Evolutionary conservation across 805 yeast species (phyloP).

Genomic region (Grigorovia jiainica): DNA sequence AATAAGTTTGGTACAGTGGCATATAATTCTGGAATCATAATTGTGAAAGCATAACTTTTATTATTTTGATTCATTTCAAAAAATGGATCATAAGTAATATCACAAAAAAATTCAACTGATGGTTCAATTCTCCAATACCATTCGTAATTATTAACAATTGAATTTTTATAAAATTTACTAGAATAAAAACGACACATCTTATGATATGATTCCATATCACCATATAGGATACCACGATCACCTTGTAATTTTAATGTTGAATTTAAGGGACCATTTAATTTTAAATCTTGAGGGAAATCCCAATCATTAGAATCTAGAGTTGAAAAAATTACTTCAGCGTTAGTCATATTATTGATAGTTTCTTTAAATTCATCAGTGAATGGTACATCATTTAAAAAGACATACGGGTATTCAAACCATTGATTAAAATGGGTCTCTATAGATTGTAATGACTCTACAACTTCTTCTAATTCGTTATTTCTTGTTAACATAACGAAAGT

Average conservation of each 20-base stretch:
- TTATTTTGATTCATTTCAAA: conserved; percentile 57
- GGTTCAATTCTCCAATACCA: conserved; percentile 99
- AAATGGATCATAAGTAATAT: conserved; percentile 86
- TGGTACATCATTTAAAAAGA: conserved; percentile 73
- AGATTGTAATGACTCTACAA: conserved; percentile 57
- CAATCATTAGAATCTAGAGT: conserved; percentile 48
- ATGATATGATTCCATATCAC: conserved; percentile 73
- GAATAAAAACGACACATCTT: conserved; percentile 93
- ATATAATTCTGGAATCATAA: conserved; percentile 65
- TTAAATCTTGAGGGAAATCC: conserved; percentile 45
- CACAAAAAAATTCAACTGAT: conserved; percentile 81
- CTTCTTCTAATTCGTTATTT: conserved; percentile 73
- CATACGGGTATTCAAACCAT: conserved; percentile 91
- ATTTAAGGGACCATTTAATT: conserved; percentile 10
- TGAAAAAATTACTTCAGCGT: conserved; percentile 66
- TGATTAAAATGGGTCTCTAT: conserved; percentile 86
- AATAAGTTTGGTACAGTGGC: conserved; percentile 80
- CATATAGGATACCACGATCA: conserved; percentile 77
- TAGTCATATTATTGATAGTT: conserved; percentile 42
- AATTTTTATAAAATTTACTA: conserved; percentile 75
- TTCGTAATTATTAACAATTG: conserved; percentile 55
- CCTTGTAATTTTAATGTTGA: conserved; percentile 42
- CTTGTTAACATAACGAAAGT: conserved; percentile 78
- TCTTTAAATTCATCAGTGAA: conserved; percentile 57
- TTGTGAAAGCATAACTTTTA: conserved; percentile 79